Percentiles rank a stretch among this genome's conserved stretches.
Evolutionary conservation across 1,284 basidiomycete species (phyloP).

Genomic region (Fomitopsis palustris): DNA sequence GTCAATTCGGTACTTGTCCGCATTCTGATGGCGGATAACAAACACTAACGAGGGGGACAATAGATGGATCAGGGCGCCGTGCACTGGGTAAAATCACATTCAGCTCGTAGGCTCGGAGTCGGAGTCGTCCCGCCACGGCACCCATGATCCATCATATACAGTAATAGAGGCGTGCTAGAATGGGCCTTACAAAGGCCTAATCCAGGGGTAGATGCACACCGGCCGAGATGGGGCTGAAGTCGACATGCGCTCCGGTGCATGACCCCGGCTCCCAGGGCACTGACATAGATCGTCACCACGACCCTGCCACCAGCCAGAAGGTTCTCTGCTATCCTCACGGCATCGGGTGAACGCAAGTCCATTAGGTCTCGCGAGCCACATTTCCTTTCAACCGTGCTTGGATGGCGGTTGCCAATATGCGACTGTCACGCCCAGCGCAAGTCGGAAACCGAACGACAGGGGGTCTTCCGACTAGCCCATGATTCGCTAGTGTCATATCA

Average conservation of each 20-base stretch:
- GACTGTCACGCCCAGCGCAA: not conserved
- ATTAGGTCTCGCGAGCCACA: not conserved
- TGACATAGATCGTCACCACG: not conserved
- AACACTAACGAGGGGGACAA: not conserved
- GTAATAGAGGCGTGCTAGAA: not conserved
- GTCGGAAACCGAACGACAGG: not conserved
- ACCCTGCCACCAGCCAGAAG: not conserved
- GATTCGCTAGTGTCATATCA: not conserved
- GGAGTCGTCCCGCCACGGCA: not conserved
- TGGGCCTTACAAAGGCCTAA: not conserved
- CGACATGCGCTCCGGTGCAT: not conserved
- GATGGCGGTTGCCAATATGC: not conserved
- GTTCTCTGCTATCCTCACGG: not conserved
- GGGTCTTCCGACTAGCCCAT: not conserved
- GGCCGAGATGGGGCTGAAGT: not conserved
- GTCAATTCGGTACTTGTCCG: not conserved
- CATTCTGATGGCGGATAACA: not conserved
- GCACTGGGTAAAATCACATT: not conserved
- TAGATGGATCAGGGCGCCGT: not conserved
- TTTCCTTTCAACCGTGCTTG: not conserved
- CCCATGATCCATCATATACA: not conserved
- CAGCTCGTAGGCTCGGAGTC: not conserved
- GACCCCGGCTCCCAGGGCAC: not conserved
- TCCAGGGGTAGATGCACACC: not conserved
- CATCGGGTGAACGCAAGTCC: not conserved